Base-by-base conservation (phyloP, 2,329 filamentous ascomycete species). In the Colletotrichum abscissum region DNA sequence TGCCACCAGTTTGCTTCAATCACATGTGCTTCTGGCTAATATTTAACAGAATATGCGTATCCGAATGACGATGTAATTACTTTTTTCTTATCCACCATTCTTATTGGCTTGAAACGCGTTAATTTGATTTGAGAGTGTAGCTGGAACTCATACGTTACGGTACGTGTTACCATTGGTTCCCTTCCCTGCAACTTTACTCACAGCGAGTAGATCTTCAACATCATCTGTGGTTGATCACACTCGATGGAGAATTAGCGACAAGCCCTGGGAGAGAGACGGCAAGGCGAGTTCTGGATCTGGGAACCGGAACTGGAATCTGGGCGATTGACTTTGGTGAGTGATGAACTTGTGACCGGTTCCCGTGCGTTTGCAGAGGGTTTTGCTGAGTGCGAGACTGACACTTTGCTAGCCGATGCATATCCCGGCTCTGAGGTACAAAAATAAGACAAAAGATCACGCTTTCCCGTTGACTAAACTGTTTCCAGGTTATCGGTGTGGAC, bases 301-400 rank as follows among this genome's bases (percentile, higher is more conserved):
- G 86, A n/a, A 87, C 85, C 1, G 86, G 86, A 0, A 88, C 86
- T 11, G 86, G 86, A 9, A 76, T 81, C 8, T 85, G 83, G 83
- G 81, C 82, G 2, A 83, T 88, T 4, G 86, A 88, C 64, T 83
- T 87, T 75, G 85, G 78, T 78, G 28, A 57, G 28, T 26, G 3
- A n/a, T 42, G 38, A 19, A 19, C 5, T 9, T 5, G 24, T 12
- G 5, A 1, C 9, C 5, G 14, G 33, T 35, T 35, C 33, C 12
- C 4, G 4, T 1, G 33, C 33, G 4, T 35, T 35, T 35, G 33
- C 0, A 16, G 38, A 5, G 38, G 9, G 19, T 42, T 19, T 42
- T 6, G 16, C 1, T 42, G 16, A 19, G 6, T 42, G 42, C 4
- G 7, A 7, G 19, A 22, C 75, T 76, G 60, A 77, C 69, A 3